Percentiles rank a stretch among this genome's conserved stretches.
Evolutionary conservation across 257 asterid species (phyloP).

Genomic region (Dorcoceras hygrometricum): DNA sequence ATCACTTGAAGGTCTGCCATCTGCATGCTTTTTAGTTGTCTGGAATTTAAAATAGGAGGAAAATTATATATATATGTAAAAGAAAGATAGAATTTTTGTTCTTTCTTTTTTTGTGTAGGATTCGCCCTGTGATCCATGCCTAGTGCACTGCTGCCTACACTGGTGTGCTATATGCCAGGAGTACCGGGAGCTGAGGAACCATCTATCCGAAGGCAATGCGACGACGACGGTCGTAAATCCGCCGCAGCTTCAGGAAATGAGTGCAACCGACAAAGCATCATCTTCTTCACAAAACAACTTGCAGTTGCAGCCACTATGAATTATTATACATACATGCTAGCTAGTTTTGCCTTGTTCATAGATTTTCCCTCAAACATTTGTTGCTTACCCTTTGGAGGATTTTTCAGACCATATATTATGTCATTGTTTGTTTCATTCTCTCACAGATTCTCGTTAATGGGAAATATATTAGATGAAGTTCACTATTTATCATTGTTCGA

Average conservation of each 20-base stretch:
- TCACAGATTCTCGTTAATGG: too few species aligned
- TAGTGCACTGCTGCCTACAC: constrained; percentile 79
- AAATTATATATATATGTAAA: too few species aligned
- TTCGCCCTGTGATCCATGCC: constrained; percentile 78
- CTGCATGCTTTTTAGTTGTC: not conserved
- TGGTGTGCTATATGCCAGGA: constrained; percentile 96
- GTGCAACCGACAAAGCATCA: constrained; percentile 23
- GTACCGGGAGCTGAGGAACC: constrained; percentile 60
- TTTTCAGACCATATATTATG: not conserved
- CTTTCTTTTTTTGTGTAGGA: too few species aligned
- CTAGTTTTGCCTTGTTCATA: not conserved
- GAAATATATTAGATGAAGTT: too few species aligned
- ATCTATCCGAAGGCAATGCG: constrained; percentile 29
- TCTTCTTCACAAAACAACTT: constrained; percentile 35
- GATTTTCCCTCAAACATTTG: not conserved
- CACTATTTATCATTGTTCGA: too few species aligned
- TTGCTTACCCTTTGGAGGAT: not conserved
- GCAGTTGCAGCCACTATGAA: constrained; percentile 50
- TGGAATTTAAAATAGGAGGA: not conserved
- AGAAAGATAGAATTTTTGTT: not conserved
- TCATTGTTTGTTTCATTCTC: not conserved
- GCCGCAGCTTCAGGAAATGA: constrained; percentile 68
- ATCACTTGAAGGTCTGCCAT: constrained; percentile 59
- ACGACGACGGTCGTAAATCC: constrained; percentile 41
- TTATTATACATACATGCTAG: too few species aligned